A percentile compares a stretch with the other conserved stretches of the same genome.
Conservation (phyloP, 2,329 filamentous ascomycete species). For the Pseudogymnoascus sp. region DNA sequence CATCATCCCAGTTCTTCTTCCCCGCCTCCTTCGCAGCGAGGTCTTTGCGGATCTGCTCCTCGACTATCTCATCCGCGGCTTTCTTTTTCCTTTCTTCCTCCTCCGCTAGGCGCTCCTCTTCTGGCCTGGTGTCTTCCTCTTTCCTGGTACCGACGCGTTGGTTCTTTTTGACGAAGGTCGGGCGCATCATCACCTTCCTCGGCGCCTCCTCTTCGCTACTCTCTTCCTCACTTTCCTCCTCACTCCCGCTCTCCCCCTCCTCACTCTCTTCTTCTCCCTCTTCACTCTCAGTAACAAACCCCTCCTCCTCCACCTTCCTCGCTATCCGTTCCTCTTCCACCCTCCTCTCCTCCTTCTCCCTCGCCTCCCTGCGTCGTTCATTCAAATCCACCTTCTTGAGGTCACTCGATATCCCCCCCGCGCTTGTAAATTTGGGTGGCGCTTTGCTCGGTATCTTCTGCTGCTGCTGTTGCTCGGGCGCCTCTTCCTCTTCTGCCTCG, state of each 20-base stretch:
- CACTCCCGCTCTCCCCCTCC: constrained; percentile 21
- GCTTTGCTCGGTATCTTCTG: constrained; percentile 29
- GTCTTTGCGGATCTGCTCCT: constrained; percentile 81
- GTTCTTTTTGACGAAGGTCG: constrained; percentile 56
- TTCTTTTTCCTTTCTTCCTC: constrained; percentile 61
- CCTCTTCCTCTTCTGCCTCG: constrained; percentile 36
- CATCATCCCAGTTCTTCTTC: constrained; percentile 78
- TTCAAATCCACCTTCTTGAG: constrained; percentile 47
- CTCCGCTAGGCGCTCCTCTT: constrained; percentile 39
- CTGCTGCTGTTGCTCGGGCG: constrained; percentile 20
- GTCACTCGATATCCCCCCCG: constrained; percentile 49
- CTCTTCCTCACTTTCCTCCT: constrained; percentile 25
- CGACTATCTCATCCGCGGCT: constrained; percentile 70
- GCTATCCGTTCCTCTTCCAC: constrained; percentile 50
- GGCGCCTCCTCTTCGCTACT: constrained; percentile 51
- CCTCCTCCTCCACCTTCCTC: constrained; percentile 45
- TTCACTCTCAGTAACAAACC: constrained; percentile 53
- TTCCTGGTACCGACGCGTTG: constrained; percentile 36
- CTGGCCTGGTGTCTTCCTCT: constrained; percentile 28
- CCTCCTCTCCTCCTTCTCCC: constrained; percentile 40
- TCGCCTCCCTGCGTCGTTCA: constrained; percentile 39
- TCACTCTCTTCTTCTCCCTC: constrained; percentile 29
- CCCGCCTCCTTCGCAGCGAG: constrained; percentile 65
- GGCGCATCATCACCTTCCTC: constrained; percentile 51
- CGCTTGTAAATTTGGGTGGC: constrained; percentile 50